Conservation (phyloP, 2,329 filamentous ascomycete genomes). For the Zelopaecilomyces penicillatus region DNA sequence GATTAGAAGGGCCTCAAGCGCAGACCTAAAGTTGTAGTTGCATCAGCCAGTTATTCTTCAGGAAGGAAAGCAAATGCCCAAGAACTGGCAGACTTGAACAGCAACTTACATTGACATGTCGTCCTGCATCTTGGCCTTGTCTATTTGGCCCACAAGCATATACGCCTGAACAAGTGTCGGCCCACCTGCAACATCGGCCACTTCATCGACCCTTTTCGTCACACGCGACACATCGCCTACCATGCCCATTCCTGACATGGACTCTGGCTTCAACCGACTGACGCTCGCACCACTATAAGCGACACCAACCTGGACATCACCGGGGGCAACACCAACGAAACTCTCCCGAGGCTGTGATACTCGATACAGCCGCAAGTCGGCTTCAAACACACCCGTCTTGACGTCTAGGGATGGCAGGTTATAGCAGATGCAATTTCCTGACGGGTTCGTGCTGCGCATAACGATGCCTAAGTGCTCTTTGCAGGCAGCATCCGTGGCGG, state of each 20-base stretch:
- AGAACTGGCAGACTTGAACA: too few relatives aligned
- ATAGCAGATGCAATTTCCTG: constrained; percentile 74
- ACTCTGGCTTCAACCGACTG: constrained; percentile 15
- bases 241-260: constrained; percentile 7
- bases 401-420: constrained; percentile 67
- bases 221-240: constrained; percentile 17
- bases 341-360: constrained; percentile 49
- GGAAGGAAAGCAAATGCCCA: not conserved
- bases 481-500: constrained; percentile 51
- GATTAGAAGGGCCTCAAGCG: constrained; percentile 56
- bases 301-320: constrained; percentile 47
- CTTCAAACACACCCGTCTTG: constrained; percentile 61
- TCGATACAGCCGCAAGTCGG: constrained; percentile 68
- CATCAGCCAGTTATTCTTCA: not conserved
- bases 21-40: constrained; percentile 32
- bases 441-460: constrained; percentile 57
- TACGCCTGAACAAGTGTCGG: constrained; percentile 52
- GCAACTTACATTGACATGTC: constrained; percentile 53
- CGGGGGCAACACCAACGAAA: constrained; percentile 43
- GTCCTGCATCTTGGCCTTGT: constrained; percentile 43
- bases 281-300: constrained; percentile 43
- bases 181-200: not conserved
- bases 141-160: constrained; percentile 61
- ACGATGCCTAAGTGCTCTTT: constrained; percentile 45
- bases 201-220: constrained; percentile 12